These are phyloP conservation scores for Lepidopterella palustris DNA, from an alignment of 495 filamentous ascomycete genomes.

Conservation along the genomic window DNA sequence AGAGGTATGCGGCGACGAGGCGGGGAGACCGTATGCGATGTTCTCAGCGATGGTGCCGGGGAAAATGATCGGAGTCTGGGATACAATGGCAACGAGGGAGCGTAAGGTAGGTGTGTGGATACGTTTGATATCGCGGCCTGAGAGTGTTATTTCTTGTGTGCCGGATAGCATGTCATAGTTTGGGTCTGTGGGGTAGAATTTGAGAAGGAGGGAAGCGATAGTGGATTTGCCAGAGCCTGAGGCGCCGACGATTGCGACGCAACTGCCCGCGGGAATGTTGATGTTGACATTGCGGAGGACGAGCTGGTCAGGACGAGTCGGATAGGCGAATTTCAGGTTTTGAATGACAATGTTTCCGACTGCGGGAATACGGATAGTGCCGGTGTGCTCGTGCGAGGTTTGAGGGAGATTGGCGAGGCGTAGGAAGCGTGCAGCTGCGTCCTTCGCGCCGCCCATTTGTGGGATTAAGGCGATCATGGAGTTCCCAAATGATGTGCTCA, in stretches of 20 bases:
- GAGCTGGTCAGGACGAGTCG: constrained; percentile 43
- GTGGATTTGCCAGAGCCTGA: constrained; percentile 92
- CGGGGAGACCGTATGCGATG: constrained; percentile 68
- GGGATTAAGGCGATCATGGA: constrained; percentile 67
- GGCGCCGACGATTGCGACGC: constrained; percentile 69
- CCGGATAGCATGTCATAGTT: constrained; percentile 30
- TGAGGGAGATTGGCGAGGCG: constrained; percentile 58
- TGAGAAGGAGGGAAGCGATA: constrained; percentile 65
- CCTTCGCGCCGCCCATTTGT: constrained; percentile 66
- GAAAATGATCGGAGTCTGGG: constrained; percentile 74
- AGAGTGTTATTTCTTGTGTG: constrained; percentile 49
- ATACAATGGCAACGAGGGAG: constrained; percentile 63
- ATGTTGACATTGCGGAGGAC: constrained; percentile 58
- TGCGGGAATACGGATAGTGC: constrained; percentile 40
- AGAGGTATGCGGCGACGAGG: constrained; percentile 43
- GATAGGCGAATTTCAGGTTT: constrained; percentile 62
- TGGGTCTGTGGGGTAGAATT: constrained; percentile 47
- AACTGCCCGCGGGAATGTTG: constrained; percentile 51
- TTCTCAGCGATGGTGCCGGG: constrained; percentile 65
- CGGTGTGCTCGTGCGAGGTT: constrained; percentile 57
- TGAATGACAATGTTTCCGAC: constrained; percentile 58
- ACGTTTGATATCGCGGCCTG: constrained; percentile 45
- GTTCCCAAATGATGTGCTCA: constrained; percentile 67
- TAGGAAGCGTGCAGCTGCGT: constrained; percentile 67
- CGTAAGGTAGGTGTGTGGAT: constrained; percentile 61